Conservation (phyloP, 140 eudicot species). For the Bidens hawaiensis region DNA sequence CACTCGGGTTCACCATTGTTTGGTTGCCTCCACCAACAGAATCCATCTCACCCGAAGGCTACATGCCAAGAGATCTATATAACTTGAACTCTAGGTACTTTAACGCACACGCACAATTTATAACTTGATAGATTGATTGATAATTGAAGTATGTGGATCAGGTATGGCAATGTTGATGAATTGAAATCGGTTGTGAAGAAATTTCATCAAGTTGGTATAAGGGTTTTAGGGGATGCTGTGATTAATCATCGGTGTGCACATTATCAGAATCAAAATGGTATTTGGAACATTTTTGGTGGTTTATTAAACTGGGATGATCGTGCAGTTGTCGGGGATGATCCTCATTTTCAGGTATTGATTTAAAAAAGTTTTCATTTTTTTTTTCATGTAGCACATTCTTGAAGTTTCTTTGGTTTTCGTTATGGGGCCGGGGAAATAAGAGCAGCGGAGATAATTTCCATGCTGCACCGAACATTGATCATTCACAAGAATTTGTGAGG, state of each 20-base stretch:
- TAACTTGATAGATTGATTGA: neutral
- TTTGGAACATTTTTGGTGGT: slow-evolving; percentile 96
- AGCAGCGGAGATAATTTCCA: slow-evolving; percentile 98
- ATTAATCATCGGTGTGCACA: slow-evolving; percentile 96
- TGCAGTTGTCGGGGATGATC: slow-evolving; percentile 95
- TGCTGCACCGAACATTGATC: slow-evolving; percentile 98
- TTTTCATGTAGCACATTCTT: neutral
- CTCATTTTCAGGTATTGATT: slow-evolving; percentile 84
- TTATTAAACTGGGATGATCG: slow-evolving; percentile 98
- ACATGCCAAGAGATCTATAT: slow-evolving; percentile 94
- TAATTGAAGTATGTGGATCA: slow-evolving; percentile 16
- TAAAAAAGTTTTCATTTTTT: neutral
- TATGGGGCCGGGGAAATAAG: slow-evolving; percentile 90
- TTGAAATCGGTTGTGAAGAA: slow-evolving; percentile 58
- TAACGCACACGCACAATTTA: neutral
- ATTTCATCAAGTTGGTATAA: slow-evolving; percentile 76
- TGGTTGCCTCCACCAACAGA: slow-evolving; percentile 99
- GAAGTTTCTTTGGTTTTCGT: slow-evolving; percentile 1
- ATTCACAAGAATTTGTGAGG: slow-evolving; percentile 95
- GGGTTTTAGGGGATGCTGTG: slow-evolving; percentile 90
- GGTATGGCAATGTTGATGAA: slow-evolving; percentile 84
- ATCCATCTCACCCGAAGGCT: slow-evolving; percentile 94
- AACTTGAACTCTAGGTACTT: slow-evolving; percentile 80
- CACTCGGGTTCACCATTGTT: slow-evolving; percentile 76
- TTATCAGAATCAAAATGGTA: slow-evolving; percentile 69